Percentiles rank a stretch among this genome's conserved stretches.
phyloP scores from a whole-genome alignment of 371 early-diverging fungal genomes.

The Mucor piriformis region DNA sequence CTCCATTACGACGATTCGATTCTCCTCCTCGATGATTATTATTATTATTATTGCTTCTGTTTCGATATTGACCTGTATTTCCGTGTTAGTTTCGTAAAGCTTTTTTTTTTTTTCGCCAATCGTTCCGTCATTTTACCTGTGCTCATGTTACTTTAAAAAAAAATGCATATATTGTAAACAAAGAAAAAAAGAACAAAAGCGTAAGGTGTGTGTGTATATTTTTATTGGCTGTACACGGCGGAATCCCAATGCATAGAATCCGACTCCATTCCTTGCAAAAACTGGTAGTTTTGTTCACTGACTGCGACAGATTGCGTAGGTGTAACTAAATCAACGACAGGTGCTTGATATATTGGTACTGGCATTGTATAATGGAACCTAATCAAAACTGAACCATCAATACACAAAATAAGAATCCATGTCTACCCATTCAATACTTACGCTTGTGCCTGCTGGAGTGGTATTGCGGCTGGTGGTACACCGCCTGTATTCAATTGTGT shows the following conservation, averaged over 20 bases:
- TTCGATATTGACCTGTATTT: too few relatives aligned
- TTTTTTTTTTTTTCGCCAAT: too few relatives aligned
- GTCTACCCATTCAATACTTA: too few relatives aligned
- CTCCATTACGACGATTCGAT: neutral
- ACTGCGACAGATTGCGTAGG: slow-evolving; percentile 6
- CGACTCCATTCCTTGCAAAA: slow-evolving; percentile 1
- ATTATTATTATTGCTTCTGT: neutral
- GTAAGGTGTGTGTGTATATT: neutral
- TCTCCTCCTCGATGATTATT: neutral
- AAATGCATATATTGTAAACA: too few relatives aligned
- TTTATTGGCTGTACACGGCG: neutral
- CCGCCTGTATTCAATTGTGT: slow-evolving; percentile 47
- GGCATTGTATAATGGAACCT: slow-evolving; percentile 5
- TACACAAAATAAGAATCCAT: too few relatives aligned
- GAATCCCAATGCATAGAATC: neutral
- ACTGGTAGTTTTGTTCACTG: slow-evolving; percentile 13
- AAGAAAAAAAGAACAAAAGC: neutral
- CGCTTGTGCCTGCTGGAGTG: too few relatives aligned
- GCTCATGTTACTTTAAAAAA: too few relatives aligned
- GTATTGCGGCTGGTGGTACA: too few relatives aligned
- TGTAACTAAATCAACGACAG: slow-evolving; percentile 13
- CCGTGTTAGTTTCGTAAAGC: too few relatives aligned
- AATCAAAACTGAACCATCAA: too few relatives aligned
- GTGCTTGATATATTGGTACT: slow-evolving; percentile 1
- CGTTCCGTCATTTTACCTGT: too few relatives aligned